phyloP scores from a whole-genome alignment of 2,329 filamentous ascomycete species.

The Ascomycota sp. region DNA sequence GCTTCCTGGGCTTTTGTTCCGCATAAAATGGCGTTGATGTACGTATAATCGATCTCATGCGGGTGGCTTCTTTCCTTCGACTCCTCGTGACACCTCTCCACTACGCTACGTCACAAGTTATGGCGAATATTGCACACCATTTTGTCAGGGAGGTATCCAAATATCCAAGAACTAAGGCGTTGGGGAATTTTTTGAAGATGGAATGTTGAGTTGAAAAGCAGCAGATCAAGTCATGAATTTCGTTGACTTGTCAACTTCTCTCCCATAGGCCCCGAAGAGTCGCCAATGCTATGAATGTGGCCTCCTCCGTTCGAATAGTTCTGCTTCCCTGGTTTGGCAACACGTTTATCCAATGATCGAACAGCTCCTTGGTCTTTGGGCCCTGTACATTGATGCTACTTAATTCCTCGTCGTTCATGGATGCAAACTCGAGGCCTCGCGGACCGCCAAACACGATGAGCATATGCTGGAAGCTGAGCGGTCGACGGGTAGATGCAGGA shows the following conservation, averaged over 20 bases:
- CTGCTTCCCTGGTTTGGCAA: conserved; percentile 63
- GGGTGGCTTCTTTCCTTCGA: no score
- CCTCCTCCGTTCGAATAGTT: conserved; percentile 70
- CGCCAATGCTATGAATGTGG: conserved; percentile 56
- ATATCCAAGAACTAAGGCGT: no score
- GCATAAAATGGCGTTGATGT: no score
- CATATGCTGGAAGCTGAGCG: conserved; percentile 42
- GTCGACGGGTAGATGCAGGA: conserved; percentile 14
- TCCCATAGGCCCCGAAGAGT: conserved; percentile 41
- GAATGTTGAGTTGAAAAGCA: no score
- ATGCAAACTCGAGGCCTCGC: conserved; percentile 56
- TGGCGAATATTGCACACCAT: no score
- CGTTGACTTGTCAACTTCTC: conserved; percentile 1
- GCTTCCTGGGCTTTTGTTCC: no score
- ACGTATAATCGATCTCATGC: no score
- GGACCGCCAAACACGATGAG: conserved; percentile 67
- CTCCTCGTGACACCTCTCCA: no score
- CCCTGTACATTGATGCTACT: conserved; percentile 41
- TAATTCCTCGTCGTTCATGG: conserved; percentile 36
- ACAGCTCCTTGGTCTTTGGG: conserved; percentile 45
- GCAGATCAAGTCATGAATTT: neutral
- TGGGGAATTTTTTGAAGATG: no score
- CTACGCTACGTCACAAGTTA: no score
- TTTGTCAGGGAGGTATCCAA: no score
- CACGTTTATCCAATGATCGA: conserved; percentile 72